phyloP scores from a whole-genome alignment of 176 grass and related monocot genomes.

The Carex scoparia region DNA sequence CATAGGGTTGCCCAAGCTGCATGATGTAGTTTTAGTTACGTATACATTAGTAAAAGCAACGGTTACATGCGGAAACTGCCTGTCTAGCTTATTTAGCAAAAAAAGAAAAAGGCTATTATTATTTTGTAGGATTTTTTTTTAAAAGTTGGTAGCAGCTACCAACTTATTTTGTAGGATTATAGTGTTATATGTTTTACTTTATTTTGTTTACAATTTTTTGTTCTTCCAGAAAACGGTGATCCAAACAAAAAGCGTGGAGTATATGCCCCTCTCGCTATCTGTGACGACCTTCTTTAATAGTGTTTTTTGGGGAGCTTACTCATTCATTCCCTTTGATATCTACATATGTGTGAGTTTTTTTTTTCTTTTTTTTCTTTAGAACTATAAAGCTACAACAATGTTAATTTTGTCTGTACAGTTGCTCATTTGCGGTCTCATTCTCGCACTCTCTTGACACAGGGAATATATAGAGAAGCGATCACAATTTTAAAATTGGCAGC shows the following conservation, averaged over 20 bases:
- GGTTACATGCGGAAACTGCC: background rate
- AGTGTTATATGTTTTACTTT: background rate
- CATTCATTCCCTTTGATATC: conserved; percentile 22
- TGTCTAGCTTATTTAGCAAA: background rate
- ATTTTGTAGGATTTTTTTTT: background rate
- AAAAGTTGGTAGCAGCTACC: no score
- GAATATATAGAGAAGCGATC: background rate
- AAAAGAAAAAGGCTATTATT: background rate
- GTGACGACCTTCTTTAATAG: conserved; percentile 11
- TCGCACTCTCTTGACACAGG: no score
- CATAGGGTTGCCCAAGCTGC: background rate
- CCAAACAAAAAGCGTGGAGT: conserved; percentile 31
- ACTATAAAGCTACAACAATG: background rate
- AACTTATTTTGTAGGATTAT: background rate
- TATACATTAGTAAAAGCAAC: background rate
- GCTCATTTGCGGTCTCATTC: background rate
- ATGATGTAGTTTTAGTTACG: background rate
- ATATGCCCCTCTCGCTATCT: conserved; percentile 26
- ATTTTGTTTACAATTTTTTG: background rate
- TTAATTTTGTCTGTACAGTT: background rate
- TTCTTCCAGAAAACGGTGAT: conserved; percentile 33
- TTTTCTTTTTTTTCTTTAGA: background rate
- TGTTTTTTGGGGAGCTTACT: conserved; percentile 27
- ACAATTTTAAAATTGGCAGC: background rate
- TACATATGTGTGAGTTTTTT: conserved; percentile 27